Conservation (phyloP, 345 rosid species). For the Populus alba region DNA sequence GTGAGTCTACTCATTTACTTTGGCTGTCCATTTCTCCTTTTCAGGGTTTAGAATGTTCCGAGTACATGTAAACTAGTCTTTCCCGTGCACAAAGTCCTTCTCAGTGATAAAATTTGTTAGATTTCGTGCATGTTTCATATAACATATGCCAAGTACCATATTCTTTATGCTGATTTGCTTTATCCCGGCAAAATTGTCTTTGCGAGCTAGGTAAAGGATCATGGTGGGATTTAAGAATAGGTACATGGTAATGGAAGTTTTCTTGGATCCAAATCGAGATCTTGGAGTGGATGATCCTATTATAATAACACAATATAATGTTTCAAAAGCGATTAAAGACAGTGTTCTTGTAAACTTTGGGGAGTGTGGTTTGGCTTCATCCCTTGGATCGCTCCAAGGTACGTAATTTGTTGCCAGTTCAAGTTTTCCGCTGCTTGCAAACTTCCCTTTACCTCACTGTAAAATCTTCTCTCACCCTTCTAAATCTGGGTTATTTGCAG, state of each 20-base stretch:
- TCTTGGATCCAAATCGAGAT: conserved; percentile 65
- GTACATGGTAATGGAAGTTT: conserved; percentile 70
- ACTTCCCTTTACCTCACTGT: background rate
- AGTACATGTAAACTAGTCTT: too few species aligned
- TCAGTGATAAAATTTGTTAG: too few species aligned
- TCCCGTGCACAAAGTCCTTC: too few species aligned
- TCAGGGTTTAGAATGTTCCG: too few species aligned
- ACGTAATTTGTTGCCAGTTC: background rate
- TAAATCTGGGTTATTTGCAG: conserved; percentile 24
- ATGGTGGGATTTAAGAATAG: conserved; percentile 82
- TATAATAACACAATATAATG: conserved; percentile 58
- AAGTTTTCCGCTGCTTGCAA: background rate
- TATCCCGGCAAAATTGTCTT: background rate
- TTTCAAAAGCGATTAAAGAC: conserved; percentile 57
- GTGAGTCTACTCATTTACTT: too few species aligned
- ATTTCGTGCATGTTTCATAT: too few species aligned
- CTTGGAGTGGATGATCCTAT: conserved; percentile 52
- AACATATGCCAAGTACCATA: too few species aligned
- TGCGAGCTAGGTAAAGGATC: conserved; percentile 5
- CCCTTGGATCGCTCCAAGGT: conserved; percentile 64
- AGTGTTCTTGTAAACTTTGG: conserved; percentile 71
- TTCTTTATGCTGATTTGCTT: conserved; percentile 2
- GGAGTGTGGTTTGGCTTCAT: conserved; percentile 72
- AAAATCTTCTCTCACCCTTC: background rate
- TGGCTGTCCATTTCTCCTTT: too few species aligned